These are phyloP conservation scores for Nigrograna mackinnonii DNA, from an alignment of 2,329 filamentous ascomycete genomes.

Conservation along the genomic window DNA sequence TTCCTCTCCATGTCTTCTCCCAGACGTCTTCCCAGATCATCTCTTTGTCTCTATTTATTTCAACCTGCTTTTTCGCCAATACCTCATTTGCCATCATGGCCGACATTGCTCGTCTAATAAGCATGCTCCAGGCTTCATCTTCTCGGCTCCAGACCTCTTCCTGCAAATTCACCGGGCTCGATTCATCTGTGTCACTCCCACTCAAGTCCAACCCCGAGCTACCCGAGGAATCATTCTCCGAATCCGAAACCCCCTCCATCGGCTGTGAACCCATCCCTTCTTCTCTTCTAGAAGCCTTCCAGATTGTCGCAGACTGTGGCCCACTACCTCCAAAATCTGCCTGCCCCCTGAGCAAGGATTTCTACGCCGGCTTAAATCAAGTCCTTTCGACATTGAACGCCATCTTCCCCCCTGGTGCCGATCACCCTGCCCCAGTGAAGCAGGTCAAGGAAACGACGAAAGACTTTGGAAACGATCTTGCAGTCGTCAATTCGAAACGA, in stretches of 20 bases:
- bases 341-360: constrained; percentile 15
- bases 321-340: constrained; percentile 11
- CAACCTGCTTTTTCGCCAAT: not conserved
- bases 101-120: constrained; percentile 23
- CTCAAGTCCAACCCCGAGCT: constrained; percentile 6
- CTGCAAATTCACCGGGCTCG: constrained; percentile 18
- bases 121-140: constrained; percentile 26
- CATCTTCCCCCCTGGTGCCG: constrained; percentile 7
- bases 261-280: constrained; percentile 9
- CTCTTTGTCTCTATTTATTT: not conserved
- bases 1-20: not conserved
- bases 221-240: not conserved
- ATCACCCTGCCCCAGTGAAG: not conserved
- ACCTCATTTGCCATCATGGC: constrained; percentile 18
- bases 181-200: constrained; percentile 3
- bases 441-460: constrained; percentile 8
- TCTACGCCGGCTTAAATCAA: constrained; percentile 16
- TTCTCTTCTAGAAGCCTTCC: constrained; percentile 20
- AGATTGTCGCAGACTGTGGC: constrained; percentile 15
- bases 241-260: constrained; percentile 6
- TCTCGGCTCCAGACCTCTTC: constrained; percentile 7
- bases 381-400: constrained; percentile 19
- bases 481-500: constrained; percentile 21
- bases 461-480: constrained; percentile 22
- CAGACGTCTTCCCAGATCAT: too few species aligned